Percentiles rank a stretch among this genome's conserved stretches.
Conservation (phyloP, 176 grass and related monocot species). For the Triticum monococcum region DNA sequence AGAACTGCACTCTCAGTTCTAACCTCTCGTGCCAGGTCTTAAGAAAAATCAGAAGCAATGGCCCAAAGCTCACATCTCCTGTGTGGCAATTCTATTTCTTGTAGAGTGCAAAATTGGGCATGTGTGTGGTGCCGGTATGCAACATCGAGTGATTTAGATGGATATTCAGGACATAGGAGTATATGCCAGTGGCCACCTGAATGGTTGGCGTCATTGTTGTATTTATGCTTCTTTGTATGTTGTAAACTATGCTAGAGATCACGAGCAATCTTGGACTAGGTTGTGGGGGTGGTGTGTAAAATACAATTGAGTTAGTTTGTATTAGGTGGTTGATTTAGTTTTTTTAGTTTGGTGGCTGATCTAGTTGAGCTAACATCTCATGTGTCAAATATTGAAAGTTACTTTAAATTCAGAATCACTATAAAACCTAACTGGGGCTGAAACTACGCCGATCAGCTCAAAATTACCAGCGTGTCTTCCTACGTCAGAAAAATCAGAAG, state of each 20-base stretch:
- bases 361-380: not conserved
- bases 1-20: not conserved
- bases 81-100: not conserved
- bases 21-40: not conserved
- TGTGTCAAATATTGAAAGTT: too few species aligned
- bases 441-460: too few species aligned
- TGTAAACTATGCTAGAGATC: conserved; percentile 11
- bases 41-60: not conserved
- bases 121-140: not conserved
- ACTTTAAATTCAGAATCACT: too few species aligned
- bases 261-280: not conserved
- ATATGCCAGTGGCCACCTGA: not conserved
- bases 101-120: not conserved
- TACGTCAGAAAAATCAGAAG: too few species aligned
- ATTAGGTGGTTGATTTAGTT: not conserved
- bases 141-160: not conserved
- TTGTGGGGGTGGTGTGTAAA: conserved; percentile 4
- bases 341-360: not conserved
- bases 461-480: too few species aligned
- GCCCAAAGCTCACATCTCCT: not conserved
- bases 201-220: not conserved
- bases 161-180: not conserved
- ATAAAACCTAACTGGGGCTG: too few species aligned
- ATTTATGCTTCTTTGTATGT: not conserved
- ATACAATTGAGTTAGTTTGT: not conserved